Evolutionary conservation across 139 green algal species (phyloP).

Genomic region (Coelastrella sp.): DNA sequence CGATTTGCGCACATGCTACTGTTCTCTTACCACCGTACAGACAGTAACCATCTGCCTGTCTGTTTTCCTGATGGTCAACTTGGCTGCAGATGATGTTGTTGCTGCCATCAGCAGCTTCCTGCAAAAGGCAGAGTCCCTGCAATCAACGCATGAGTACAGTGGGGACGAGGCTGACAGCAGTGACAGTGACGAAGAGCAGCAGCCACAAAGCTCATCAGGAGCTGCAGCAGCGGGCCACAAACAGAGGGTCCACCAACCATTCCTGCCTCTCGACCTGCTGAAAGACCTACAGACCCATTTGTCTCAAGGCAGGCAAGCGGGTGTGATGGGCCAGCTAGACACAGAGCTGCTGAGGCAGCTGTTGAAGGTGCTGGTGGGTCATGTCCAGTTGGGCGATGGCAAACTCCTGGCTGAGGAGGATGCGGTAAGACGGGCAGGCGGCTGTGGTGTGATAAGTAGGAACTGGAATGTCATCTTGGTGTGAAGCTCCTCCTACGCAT

Average conservation of each 20-base stretch:
- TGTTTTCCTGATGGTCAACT: not conserved
- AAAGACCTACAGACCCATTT: conserved; percentile 15
- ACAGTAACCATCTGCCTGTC: too few relatives aligned
- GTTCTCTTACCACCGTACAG: too few relatives aligned
- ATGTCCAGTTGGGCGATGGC: conserved; percentile 29
- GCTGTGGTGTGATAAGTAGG: too few relatives aligned
- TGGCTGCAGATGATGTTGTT: conserved; percentile 14
- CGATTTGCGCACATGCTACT: too few relatives aligned
- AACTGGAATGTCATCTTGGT: too few relatives aligned
- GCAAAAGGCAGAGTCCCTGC: not conserved
- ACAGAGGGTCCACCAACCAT: not conserved
- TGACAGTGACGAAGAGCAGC: not conserved
- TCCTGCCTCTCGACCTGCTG: conserved; percentile 16
- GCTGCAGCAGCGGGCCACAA: not conserved
- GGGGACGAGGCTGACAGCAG: not conserved
- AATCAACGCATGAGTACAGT: not conserved
- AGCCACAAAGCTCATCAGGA: not conserved
- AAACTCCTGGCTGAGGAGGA: conserved; percentile 18
- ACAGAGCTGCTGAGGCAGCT: conserved; percentile 34
- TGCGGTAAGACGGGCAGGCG: not conserved
- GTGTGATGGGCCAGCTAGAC: conserved; percentile 9
- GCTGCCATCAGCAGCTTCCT: conserved; percentile 1
- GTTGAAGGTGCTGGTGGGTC: conserved; percentile 27
- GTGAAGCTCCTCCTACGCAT: too few relatives aligned
- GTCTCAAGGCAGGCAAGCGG: conserved; percentile 2